Evolutionary conservation across 495 filamentous ascomycete genomes (phyloP).

Genomic region (Penicillium mononematosum): DNA sequence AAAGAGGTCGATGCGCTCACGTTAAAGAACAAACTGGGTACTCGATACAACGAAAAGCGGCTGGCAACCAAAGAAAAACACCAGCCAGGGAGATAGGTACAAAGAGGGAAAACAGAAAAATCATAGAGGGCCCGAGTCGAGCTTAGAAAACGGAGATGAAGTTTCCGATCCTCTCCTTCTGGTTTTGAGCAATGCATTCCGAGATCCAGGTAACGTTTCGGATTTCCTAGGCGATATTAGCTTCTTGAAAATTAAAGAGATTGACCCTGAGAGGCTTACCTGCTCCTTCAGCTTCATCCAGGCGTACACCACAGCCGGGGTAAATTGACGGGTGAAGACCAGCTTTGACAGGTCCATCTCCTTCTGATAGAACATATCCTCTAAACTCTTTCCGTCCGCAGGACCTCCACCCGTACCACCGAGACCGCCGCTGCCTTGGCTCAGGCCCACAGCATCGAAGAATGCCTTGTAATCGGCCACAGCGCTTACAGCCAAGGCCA

Average conservation of each 20-base stretch:
- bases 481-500: conserved; percentile 87
- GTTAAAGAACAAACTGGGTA: conserved; percentile 31
- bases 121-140: conserved; percentile 12
- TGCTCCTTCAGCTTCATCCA: conserved; percentile 98
- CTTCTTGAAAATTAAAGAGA: conserved; percentile 2
- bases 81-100: conserved; percentile 22
- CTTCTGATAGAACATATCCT: conserved; percentile 98
- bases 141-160: conserved; percentile 93
- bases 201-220: conserved; percentile 99
- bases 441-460: conserved; percentile 89
- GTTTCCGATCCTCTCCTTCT: conserved; percentile 97
- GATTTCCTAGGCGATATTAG: conserved; percentile 73
- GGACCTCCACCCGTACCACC: conserved; percentile 82
- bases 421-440: conserved; percentile 66
- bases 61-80: conserved; percentile 19
- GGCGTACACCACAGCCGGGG: conserved; percentile 89
- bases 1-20: conserved; percentile 35
- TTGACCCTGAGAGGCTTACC: conserved; percentile 53
- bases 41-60: conserved; percentile 28
- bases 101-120: conserved; percentile 16
- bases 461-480: conserved; percentile 88
- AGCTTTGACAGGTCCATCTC: conserved; percentile 97
- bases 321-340: conserved; percentile 95
- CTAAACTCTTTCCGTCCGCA: conserved; percentile 82
- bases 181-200: conserved; percentile 99